Conservation (phyloP, 78 protist genomes). For the Dictyostelium citrinum region DNA sequence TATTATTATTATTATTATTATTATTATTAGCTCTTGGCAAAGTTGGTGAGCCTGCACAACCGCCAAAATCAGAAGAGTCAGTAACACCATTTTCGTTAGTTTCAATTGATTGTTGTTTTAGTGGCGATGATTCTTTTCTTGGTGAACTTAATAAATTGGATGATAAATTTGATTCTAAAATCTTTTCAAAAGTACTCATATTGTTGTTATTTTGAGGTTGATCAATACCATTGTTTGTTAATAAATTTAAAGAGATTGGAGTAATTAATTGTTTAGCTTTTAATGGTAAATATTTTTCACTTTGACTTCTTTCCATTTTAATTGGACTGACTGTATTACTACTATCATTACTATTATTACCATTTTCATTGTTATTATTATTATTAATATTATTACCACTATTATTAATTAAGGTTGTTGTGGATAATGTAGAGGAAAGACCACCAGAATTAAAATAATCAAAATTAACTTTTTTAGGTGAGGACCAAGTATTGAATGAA, state of each 20-base stretch:
- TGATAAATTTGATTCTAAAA: not conserved
- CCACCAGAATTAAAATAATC: not conserved
- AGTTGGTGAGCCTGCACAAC: not conserved
- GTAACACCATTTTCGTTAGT: not conserved
- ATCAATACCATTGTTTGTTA: not conserved
- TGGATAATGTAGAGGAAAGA: not conserved
- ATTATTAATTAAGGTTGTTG: not conserved
- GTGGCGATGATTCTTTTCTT: not conserved
- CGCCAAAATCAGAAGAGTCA: not conserved
- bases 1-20: too few relatives aligned
- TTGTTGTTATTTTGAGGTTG: not conserved
- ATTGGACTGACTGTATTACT: not conserved
- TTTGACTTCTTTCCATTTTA: slow-evolving; percentile 40
- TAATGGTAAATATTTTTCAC: slow-evolving; percentile 27
- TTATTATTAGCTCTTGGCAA: not conserved
- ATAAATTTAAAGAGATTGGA: not conserved
- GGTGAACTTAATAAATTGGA: not conserved
- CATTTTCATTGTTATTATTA: not conserved
- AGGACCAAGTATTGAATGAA: slow-evolving; percentile 40
- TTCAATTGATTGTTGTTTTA: not conserved
- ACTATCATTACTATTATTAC: not conserved
- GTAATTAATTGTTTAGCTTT: not conserved
- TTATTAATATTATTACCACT: not conserved
- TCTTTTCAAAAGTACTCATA: not conserved
- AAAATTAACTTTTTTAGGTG: slow-evolving; percentile 18